Percentiles rank a stretch among this genome's conserved stretches.
Evolutionary conservation across 257 asterid genomes (phyloP).

Genomic region (Nicotiana benthamiana): DNA sequence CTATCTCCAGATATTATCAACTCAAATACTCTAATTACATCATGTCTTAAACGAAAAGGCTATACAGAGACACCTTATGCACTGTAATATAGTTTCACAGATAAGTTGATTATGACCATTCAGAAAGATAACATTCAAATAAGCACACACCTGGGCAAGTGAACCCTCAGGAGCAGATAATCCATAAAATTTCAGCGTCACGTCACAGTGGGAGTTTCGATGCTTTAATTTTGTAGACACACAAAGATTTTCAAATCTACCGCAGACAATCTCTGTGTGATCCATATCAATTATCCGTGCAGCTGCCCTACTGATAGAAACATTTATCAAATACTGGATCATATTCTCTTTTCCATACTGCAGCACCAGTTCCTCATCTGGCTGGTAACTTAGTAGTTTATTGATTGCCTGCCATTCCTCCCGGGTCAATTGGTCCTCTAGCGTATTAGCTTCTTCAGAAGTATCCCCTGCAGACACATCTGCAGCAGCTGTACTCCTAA

Average conservation of each 20-base stretch:
- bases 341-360: constrained; percentile 71
- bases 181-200: constrained; percentile 80
- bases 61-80: neutral
- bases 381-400: constrained; percentile 83
- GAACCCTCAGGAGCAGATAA: constrained; percentile 97
- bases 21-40: neutral
- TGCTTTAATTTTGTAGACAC: constrained; percentile 76
- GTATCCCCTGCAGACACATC: constrained; percentile 47
- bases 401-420: constrained; percentile 99
- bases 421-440: constrained; percentile 76
- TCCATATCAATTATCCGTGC: constrained; percentile 71
- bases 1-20: neutral
- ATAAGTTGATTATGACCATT: neutral
- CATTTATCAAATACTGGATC: constrained; percentile 67
- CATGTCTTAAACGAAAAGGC: neutral
- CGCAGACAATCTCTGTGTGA: constrained; percentile 78
- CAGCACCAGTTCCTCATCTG: constrained; percentile 68
- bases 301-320: constrained; percentile 83
- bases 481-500: constrained; percentile 63
- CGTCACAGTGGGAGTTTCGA: constrained; percentile 75
- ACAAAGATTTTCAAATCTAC: constrained; percentile 88
- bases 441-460: constrained; percentile 48
- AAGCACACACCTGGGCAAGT: constrained; percentile 79
- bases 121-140: neutral
- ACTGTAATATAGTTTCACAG: neutral